Conservation (phyloP, 768 basidiomycete species). For the Amanita muscaria region DNA sequence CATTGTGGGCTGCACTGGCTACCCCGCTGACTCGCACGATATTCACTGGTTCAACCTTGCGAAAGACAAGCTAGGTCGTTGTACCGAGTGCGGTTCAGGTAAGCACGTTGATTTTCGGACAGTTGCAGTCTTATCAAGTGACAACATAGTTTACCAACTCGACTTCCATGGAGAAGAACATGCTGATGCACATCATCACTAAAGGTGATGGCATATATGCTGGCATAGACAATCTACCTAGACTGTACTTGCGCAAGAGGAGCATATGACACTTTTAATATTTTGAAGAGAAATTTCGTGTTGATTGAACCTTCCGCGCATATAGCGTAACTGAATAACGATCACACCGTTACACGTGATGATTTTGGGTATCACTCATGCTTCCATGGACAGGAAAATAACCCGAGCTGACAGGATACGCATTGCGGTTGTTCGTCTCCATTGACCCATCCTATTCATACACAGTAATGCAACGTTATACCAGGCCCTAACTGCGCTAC, state of each 20-base stretch:
- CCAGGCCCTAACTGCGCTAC: conserved; percentile 39
- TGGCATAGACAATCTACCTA: too few species aligned
- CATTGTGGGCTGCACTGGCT: conserved; percentile 90
- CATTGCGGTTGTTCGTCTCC: conserved; percentile 30
- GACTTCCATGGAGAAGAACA: conserved; percentile 60
- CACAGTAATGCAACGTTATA: conserved; percentile 4
- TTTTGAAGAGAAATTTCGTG: too few species aligned
- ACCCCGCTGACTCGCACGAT: conserved; percentile 93
- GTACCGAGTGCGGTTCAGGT: conserved; percentile 94
- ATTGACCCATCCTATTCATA: neutral
- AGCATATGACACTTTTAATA: too few species aligned
- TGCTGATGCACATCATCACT: conserved; percentile 40
- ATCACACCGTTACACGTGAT: too few species aligned
- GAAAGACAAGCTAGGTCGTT: conserved; percentile 65
- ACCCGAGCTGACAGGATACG: conserved; percentile 26
- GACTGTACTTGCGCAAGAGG: too few species aligned
- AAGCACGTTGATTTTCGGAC: conserved; percentile 18
- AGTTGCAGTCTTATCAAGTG: neutral
- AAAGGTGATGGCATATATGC: conserved; percentile 9
- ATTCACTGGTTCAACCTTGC: conserved; percentile 73
- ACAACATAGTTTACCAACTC: conserved; percentile 54
- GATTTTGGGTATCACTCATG: too few species aligned
- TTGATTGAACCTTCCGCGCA: too few species aligned
- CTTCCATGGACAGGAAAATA: conserved; percentile 4
- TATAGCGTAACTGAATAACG: too few species aligned